Conservation (phyloP, 2,329 filamentous ascomycete genomes). For the Colletotrichum musae region DNA sequence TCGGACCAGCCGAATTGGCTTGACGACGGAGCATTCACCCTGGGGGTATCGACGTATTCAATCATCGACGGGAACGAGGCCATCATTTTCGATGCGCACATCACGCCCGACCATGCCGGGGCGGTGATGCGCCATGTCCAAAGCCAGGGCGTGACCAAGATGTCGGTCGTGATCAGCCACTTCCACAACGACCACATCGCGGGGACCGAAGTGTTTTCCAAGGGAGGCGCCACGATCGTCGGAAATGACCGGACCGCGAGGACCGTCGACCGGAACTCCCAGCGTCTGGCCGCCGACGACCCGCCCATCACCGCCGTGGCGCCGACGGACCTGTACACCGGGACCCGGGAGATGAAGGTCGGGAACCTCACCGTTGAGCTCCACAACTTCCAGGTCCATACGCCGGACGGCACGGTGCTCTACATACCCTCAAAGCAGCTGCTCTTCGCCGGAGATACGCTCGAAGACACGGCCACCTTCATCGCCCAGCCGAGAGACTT, state of each 20-base stretch:
- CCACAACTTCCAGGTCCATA: conserved; percentile 36
- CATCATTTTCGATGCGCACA: conserved; percentile 40
- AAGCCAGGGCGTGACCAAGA: conserved; percentile 32
- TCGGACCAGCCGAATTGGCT: conserved; percentile 42
- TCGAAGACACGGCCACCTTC: conserved; percentile 38
- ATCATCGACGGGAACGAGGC: conserved; percentile 39
- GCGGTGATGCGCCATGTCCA: conserved; percentile 40
- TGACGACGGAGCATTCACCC: conserved; percentile 41
- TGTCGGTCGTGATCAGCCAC: conserved; percentile 36
- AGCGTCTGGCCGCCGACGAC: conserved; percentile 29
- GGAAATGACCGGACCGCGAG: conserved; percentile 29
- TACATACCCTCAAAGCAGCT: conserved; percentile 38
- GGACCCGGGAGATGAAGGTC: conserved; percentile 25
- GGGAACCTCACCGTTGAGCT: conserved; percentile 33
- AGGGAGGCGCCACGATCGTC: conserved; percentile 32
- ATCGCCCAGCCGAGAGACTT: conserved; percentile 30
- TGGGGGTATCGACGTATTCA: conserved; percentile 39
- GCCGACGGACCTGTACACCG: conserved; percentile 28
- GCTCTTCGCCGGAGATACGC: conserved; percentile 34
- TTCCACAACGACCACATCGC: conserved; percentile 40
- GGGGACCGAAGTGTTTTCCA: conserved; percentile 30
- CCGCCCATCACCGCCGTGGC: conserved; percentile 34
- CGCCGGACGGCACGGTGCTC: conserved; percentile 32
- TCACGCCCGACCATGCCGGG: conserved; percentile 38
- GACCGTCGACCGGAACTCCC: conserved; percentile 17